A percentile compares a stretch with the other conserved stretches of the same genome.
Conservation (phyloP, 1,139 yeast species). For the Pichia sp. region DNA sequence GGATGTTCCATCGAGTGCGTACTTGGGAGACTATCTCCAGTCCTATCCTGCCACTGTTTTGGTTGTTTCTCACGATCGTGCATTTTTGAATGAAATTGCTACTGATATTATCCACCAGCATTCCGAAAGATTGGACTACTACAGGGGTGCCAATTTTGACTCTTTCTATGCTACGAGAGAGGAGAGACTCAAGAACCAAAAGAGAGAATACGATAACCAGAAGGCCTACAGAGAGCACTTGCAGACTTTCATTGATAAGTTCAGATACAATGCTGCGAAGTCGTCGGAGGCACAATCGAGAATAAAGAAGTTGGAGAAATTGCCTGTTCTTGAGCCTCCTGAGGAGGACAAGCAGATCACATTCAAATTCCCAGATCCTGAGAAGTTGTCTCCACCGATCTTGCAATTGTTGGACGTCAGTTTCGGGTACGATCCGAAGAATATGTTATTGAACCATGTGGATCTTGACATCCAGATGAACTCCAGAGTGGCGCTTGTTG, state of each 20-base stretch:
- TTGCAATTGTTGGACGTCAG: constrained; percentile 81
- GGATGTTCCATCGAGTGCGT: constrained; percentile 98
- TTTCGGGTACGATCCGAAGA: constrained; percentile 72
- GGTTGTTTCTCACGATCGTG: constrained; percentile 96
- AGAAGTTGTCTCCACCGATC: constrained; percentile 90
- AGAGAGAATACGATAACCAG: constrained; percentile 93
- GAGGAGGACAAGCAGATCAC: constrained; percentile 84
- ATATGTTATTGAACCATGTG: constrained; percentile 63
- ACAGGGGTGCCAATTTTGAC: constrained; percentile 91
- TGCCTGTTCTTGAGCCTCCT: constrained; percentile 93
- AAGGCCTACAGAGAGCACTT: constrained; percentile 93
- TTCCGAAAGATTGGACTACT: constrained; percentile 92
- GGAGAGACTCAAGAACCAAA: constrained; percentile 89
- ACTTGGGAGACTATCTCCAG: constrained; percentile 82
- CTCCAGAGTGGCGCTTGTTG: constrained; percentile 92
- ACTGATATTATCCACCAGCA: constrained; percentile 98
- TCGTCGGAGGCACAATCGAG: constrained; percentile 97
- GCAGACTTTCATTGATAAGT: constrained; percentile 92
- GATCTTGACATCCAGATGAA: constrained; percentile 90
- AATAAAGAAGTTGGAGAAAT: constrained; percentile 89
- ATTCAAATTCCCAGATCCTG: constrained; percentile 95
- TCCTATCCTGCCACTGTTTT: constrained; percentile 87
- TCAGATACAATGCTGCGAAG: constrained; percentile 94
- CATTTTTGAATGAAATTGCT: constrained; percentile 94
- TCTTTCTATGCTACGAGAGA: constrained; percentile 89